Conservation (phyloP, 1,284 basidiomycete genomes). For the Puccinia horiana region DNA sequence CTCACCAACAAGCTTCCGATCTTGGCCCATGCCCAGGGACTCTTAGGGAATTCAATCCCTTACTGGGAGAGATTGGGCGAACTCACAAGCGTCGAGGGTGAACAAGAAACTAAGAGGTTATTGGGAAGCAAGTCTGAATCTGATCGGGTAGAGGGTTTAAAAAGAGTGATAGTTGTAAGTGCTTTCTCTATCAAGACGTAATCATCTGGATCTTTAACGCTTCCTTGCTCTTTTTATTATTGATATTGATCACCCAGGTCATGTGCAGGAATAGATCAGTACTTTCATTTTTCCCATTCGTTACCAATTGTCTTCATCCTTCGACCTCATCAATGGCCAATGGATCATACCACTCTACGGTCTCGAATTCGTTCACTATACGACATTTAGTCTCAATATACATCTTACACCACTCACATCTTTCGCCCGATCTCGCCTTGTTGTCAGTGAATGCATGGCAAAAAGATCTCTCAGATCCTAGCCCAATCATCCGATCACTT, state of each 20-base stretch:
- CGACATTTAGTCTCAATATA: slow-evolving; percentile 98
- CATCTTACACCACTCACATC: slow-evolving; percentile 85
- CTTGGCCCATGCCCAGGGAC: slow-evolving; percentile 38
- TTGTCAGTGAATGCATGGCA: slow-evolving; percentile 99
- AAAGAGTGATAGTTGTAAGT: slow-evolving; percentile 78
- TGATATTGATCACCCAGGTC: slow-evolving; percentile 30
- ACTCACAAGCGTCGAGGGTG: slow-evolving; percentile 36
- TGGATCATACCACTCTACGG: slow-evolving; percentile 89
- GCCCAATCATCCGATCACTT: slow-evolving; percentile 68
- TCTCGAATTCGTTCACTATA: slow-evolving; percentile 88
- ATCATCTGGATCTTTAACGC: neutral
- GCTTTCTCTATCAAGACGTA: neutral
- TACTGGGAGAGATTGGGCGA: slow-evolving; percentile 38
- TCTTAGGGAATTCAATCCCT: slow-evolving; percentile 13
- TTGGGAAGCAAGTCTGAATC: slow-evolving; percentile 80
- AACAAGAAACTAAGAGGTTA: slow-evolving; percentile 71
- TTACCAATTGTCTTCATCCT: slow-evolving; percentile 31
- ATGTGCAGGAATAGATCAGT: slow-evolving; percentile 36
- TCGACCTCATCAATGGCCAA: slow-evolving; percentile 77
- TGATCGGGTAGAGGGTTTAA: slow-evolving; percentile 90
- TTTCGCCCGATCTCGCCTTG: slow-evolving; percentile 89
- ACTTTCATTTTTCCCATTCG: slow-evolving; percentile 40
- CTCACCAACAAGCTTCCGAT: slow-evolving; percentile 40
- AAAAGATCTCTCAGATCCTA: slow-evolving; percentile 87
- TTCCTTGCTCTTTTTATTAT: neutral